These are phyloP conservation scores for Rhizophagus prolifer DNA, from an alignment of 192 early-diverging fungal species.

Conservation along the genomic window DNA sequence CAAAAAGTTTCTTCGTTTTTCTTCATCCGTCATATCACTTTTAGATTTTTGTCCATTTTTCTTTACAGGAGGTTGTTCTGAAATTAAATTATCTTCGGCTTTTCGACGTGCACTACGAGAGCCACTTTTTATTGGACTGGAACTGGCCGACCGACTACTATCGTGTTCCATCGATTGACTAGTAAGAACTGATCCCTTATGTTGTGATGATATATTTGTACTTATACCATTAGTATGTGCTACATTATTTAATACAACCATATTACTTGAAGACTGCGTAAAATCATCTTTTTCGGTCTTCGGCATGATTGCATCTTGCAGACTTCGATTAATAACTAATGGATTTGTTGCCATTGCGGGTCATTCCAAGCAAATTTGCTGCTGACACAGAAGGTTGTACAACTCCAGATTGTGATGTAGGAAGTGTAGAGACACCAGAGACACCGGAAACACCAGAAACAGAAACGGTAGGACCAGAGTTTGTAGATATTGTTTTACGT, in stretches of 20 bases:
- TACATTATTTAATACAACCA: slow-evolving; percentile 6
- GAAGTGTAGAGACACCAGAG: not conserved
- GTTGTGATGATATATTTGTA: slow-evolving; percentile 8
- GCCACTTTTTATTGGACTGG: slow-evolving; percentile 17
- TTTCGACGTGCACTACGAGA: slow-evolving; percentile 33
- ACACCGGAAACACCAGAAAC: not conserved
- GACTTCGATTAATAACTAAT: not conserved
- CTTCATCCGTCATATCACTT: slow-evolving; percentile 57
- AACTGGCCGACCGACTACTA: not conserved
- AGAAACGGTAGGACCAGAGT: not conserved
- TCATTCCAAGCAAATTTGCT: not conserved
- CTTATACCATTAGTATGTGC: slow-evolving; percentile 6
- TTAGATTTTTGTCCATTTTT: slow-evolving; percentile 33
- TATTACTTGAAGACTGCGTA: not conserved
- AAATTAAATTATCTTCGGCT: slow-evolving; percentile 31
- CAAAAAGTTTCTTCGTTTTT: slow-evolving; percentile 78
- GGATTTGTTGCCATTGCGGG: slow-evolving; percentile 1
- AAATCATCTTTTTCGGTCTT: slow-evolving; percentile 27
- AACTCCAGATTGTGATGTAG: not conserved
- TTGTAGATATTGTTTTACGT: slow-evolving; percentile 30
- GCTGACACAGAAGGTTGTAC: not conserved
- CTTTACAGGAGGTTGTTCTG: slow-evolving; percentile 30
- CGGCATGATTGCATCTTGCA: slow-evolving; percentile 16
- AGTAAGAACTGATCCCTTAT: not conserved
- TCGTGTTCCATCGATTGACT: slow-evolving; percentile 25